Conservation (phyloP, 768 basidiomycete genomes). For the Lentinula lateritia region DNA sequence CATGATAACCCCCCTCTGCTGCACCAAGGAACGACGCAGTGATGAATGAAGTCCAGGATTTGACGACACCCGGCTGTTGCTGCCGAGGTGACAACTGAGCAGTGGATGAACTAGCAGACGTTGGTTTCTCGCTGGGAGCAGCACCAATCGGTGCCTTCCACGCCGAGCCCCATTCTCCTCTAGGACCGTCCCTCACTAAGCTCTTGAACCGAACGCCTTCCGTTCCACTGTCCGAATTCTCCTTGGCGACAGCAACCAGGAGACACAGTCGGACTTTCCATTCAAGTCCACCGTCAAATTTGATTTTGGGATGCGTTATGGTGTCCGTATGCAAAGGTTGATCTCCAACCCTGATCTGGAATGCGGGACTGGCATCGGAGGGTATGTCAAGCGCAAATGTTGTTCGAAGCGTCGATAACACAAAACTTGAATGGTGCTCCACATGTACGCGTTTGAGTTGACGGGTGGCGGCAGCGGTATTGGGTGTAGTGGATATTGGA, state of each 20-base stretch:
- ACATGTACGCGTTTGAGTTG: conserved; percentile 75
- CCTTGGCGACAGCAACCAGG: conserved; percentile 67
- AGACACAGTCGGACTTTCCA: conserved; percentile 89
- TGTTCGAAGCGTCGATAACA: conserved; percentile 65
- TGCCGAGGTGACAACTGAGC: neutral
- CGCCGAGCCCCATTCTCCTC: conserved; percentile 68
- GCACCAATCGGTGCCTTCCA: conserved; percentile 56
- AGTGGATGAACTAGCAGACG: neutral
- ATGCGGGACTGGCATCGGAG: conserved; percentile 84
- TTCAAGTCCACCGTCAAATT: conserved; percentile 62
- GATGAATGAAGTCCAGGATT: conserved; percentile 36
- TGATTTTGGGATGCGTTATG: neutral
- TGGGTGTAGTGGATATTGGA: conserved; percentile 42
- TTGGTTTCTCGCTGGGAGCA: conserved; percentile 53
- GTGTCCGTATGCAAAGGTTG: neutral
- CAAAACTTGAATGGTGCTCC: conserved; percentile 78
- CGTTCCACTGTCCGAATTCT: conserved; percentile 35
- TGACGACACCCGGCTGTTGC: conserved; percentile 1
- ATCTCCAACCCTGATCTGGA: conserved; percentile 56
- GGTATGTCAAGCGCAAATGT: conserved; percentile 92
- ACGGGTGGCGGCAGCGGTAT: conserved; percentile 24
- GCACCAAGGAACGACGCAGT: conserved; percentile 31
- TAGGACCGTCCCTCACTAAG: conserved; percentile 49
- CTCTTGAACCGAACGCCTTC: conserved; percentile 51
- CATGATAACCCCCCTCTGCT: conserved; percentile 46